A percentile compares a stretch with the other conserved stretches of the same genome.
Evolutionary conservation across 352 stramenopile species (phyloP).

Genomic region (Phytophthora aleatoria): DNA sequence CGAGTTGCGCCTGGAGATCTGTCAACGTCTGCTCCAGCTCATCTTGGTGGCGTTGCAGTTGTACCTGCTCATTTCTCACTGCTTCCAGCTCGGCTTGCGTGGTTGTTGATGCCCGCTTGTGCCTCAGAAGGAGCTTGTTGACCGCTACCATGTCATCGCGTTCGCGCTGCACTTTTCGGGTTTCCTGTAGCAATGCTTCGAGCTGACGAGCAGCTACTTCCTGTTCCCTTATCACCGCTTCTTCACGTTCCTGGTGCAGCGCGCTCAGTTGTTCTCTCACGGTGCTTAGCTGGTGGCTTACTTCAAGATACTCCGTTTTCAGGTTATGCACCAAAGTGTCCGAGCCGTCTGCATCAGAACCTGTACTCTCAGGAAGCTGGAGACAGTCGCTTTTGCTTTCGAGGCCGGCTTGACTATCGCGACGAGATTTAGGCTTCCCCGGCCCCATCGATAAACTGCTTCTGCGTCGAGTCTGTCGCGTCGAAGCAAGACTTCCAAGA

Average conservation of each 20-base stretch:
- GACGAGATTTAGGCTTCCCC: constrained; percentile 19
- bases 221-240: constrained; percentile 19
- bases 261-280: constrained; percentile 25
- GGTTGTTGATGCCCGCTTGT: constrained; percentile 32
- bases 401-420: constrained; percentile 15
- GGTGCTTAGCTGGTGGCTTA: constrained; percentile 35
- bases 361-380: constrained; percentile 25
- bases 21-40: constrained; percentile 28
- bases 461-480: constrained; percentile 24
- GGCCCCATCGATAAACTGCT: constrained; percentile 32
- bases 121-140: constrained; percentile 40
- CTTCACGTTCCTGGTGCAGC: constrained; percentile 19
- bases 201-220: constrained; percentile 29
- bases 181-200: constrained; percentile 33
- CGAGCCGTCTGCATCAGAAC: constrained; percentile 7
- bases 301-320: constrained; percentile 38
- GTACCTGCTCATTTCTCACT: constrained; percentile 26
- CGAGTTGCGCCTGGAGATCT: constrained; percentile 32
- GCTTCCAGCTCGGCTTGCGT: constrained; percentile 28
- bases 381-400: constrained; percentile 29
- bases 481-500: constrained; percentile 15
- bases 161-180: constrained; percentile 35
- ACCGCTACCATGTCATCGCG: constrained; percentile 48
- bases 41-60: constrained; percentile 30
- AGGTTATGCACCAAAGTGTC: constrained; percentile 30